Base-by-base conservation (phyloP, 2,329 filamentous ascomycete species). In the Rhynchosporium graminicola region DNA sequence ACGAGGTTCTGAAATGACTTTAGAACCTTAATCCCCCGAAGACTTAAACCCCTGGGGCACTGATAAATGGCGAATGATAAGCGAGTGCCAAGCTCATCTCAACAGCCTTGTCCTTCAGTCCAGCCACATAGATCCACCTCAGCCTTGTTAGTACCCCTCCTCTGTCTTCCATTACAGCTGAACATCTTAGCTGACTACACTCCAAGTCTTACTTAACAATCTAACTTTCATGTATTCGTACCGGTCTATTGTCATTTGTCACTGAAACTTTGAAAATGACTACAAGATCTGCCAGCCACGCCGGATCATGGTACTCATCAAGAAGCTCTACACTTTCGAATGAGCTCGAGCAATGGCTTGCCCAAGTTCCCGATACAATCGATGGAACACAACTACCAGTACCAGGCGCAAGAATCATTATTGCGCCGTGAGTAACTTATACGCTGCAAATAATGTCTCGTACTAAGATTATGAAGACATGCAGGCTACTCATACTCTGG, bases 401-500 rank as follows among this genome's bases (percentile, higher is more conserved):
- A 1, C 75, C 86, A 0, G 87, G 87, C 38, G 93, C 93, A 4
- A 85, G 92, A 75, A 82, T 95, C 13, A 88, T 99, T 61, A 97
- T 99, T 74, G 92, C 92, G 65, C 95, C 95, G 94, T 97, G 83
- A 81, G 89, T 79, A 52, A 45, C 43, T 54, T 60, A 55, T 58
- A 36, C 29, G 5, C 13, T 51, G 13, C 48, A 52, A 15, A 36
- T 10, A 4, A 60, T 36, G 3, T 33, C 50, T 51, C 36, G 38
- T 50, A 31, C 63, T 68, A 55, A 68, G 38, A 42, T 36, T n/a
- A 15, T 36, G 38, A 69, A 97, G 94, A 64, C 95, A 99, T 76
- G 95, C 95, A 63, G 95, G 95, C 65, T 99, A 97, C 78, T 80
- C 85, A 1, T 98, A 94, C 80, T 99, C 95, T 3, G 95, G 95